Evolutionary conservation across 2,329 filamentous ascomycete genomes (phyloP).

Genomic region (Drechslerella stenobrocha): DNA sequence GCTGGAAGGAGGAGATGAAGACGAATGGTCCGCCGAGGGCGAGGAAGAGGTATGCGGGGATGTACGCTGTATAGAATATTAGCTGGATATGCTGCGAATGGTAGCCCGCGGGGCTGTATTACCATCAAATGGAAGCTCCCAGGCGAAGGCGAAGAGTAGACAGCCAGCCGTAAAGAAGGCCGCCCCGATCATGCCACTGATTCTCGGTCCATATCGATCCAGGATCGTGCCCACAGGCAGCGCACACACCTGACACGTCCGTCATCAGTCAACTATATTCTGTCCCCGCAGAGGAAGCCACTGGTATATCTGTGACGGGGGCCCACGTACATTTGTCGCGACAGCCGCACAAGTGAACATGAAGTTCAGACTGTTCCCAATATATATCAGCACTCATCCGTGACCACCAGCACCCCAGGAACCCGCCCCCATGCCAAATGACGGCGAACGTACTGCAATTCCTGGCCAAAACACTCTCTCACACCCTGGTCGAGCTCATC

Average conservation of each 20-base stretch:
- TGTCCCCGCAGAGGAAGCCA: too few species aligned
- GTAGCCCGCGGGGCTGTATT: neutral
- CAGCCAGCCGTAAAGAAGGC: conserved; percentile 71
- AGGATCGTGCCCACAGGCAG: conserved; percentile 83
- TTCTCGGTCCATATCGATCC: conserved; percentile 76
- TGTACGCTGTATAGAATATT: conserved; percentile 57
- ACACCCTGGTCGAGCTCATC: conserved; percentile 60
- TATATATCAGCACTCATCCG: conserved; percentile 4
- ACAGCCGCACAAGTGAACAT: conserved; percentile 93
- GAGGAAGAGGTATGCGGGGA: conserved; percentile 73
- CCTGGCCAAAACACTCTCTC: conserved; percentile 64
- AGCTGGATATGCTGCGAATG: conserved; percentile 16
- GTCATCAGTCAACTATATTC: too few species aligned
- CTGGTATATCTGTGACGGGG: neutral
- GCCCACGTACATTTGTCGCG: conserved; percentile 68
- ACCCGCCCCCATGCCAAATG: neutral
- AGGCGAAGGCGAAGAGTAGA: conserved; percentile 70
- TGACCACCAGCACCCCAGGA: neutral
- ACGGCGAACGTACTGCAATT: conserved; percentile 58
- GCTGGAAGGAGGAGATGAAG: conserved; percentile 80
- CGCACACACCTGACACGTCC: conserved; percentile 63
- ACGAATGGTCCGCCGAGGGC: conserved; percentile 78
- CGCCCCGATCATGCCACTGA: conserved; percentile 71
- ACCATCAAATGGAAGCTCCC: conserved; percentile 70
- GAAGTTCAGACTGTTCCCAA: conserved; percentile 66